Percentiles rank a stretch among this genome's conserved stretches.
phyloP scores from a whole-genome alignment of 2,329 filamentous ascomycete genomes.

The Aspergillus caelatus region DNA sequence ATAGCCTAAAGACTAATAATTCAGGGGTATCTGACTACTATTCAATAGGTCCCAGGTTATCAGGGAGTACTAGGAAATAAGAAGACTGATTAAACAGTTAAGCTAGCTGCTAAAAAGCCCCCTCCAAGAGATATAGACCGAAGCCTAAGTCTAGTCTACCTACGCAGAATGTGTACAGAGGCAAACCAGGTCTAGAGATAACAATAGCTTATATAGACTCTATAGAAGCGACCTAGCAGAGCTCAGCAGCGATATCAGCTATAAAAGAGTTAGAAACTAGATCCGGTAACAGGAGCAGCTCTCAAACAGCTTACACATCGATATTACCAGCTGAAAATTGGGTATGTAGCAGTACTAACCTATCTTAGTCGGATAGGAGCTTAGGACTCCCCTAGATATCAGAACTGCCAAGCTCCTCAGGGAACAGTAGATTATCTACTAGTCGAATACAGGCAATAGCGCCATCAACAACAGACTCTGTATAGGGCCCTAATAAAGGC shows the following conservation, averaged over 20 bases:
- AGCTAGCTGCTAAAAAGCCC: background rate
- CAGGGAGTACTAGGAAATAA: background rate
- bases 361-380: background rate
- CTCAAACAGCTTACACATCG: background rate
- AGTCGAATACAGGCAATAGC: background rate
- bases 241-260: no score
- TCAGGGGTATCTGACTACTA: background rate
- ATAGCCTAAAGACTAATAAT: background rate
- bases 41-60: background rate
- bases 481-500: background rate
- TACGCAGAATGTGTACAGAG: background rate
- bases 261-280: background rate
- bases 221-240: no score
- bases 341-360: background rate
- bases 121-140: background rate
- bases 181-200: background rate
- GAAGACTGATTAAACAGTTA: background rate
- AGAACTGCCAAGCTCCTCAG: background rate
- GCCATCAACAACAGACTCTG: no score
- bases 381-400: background rate
- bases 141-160: background rate
- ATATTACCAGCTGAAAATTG: background rate
- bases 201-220: no score
- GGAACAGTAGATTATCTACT: background rate
- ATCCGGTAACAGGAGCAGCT: background rate